phyloP scores from a whole-genome alignment of 1,284 basidiomycete species.

The Microbotryum intermedium region DNA sequence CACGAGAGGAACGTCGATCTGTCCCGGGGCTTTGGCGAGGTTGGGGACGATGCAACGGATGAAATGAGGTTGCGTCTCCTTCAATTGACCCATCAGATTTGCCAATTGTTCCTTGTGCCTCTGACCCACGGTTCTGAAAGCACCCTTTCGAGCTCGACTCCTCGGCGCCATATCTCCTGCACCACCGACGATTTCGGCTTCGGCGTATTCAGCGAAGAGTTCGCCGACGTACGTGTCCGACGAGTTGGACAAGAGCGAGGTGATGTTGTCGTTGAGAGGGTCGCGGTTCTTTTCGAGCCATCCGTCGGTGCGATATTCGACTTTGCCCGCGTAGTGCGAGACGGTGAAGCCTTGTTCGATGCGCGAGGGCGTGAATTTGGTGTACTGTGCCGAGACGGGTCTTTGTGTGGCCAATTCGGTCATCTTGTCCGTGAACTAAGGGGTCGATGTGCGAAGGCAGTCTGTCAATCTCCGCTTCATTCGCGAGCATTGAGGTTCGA shows the following conservation, averaged over 20 bases:
- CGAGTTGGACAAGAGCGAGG: conserved; percentile 76
- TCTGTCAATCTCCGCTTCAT: background rate
- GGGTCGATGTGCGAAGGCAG: background rate
- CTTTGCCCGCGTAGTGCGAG: conserved; percentile 92
- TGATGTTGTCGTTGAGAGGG: conserved; percentile 92
- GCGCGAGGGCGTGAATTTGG: conserved; percentile 77
- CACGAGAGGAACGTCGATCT: conserved; percentile 87
- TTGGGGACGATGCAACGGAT: conserved; percentile 98
- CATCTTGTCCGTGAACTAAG: conserved; percentile 26
- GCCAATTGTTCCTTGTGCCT: conserved; percentile 93
- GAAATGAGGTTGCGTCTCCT: conserved; percentile 95
- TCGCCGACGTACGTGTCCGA: conserved; percentile 70
- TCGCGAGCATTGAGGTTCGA: background rate
- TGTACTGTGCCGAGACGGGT: conserved; percentile 19
- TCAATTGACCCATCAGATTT: conserved; percentile 83
- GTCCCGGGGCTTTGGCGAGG: conserved; percentile 78
- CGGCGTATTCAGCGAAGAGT: conserved; percentile 77
- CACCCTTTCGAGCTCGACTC: conserved; percentile 82
- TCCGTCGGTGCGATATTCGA: conserved; percentile 90
- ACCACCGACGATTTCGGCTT: conserved; percentile 28
- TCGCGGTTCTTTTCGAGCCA: conserved; percentile 99
- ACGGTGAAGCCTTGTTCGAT: conserved; percentile 90
- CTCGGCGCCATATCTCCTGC: conserved; percentile 42
- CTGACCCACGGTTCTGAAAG: conserved; percentile 91
- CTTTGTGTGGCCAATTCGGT: conserved; percentile 12